A percentile compares a stretch with the other conserved stretches of the same genome.
These are phyloP conservation scores for Neopestalotiopsis sp. DNA, from an alignment of 2,329 filamentous ascomycete species.

Conservation along the genomic window DNA sequence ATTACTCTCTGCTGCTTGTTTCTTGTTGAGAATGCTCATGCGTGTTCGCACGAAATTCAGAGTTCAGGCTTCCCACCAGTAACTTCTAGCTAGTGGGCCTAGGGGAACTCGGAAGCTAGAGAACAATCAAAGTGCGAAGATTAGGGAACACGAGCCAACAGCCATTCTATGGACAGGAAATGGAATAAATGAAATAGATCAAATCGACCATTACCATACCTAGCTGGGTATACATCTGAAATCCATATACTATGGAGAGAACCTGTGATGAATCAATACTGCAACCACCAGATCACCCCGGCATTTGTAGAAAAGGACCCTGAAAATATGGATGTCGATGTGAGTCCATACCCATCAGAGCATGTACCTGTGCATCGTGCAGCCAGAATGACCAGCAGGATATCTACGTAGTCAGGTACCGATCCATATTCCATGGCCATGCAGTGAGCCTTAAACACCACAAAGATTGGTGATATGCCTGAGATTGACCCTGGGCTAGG, in stretches of 20 bases:
- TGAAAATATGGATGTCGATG: too few species aligned
- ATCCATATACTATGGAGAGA: not conserved
- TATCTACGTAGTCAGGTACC: not conserved
- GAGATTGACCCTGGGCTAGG: not conserved
- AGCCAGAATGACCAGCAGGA: not conserved
- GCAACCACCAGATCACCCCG: slow-evolving; percentile 4
- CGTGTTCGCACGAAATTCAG: not conserved
- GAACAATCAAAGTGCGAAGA: slow-evolving; percentile 32
- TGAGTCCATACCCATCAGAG: not conserved
- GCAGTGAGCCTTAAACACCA: not conserved
- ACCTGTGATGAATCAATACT: not conserved
- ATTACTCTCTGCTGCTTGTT: not conserved
- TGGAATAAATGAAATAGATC: not conserved
- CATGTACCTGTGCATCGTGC: not conserved
- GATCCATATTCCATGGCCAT: not conserved
- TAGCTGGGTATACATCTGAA: slow-evolving; percentile 19
- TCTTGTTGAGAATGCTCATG: slow-evolving; percentile 8
- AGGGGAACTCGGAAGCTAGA: slow-evolving; percentile 35
- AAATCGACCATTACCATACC: slow-evolving; percentile 18
- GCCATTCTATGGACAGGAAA: not conserved
- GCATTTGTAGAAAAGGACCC: not conserved
- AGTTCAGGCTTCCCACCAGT: slow-evolving; percentile 9
- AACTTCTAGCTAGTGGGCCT: slow-evolving; percentile 29
- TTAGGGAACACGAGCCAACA: slow-evolving; percentile 30
- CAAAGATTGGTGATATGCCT: not conserved